A percentile compares a stretch with the other conserved stretches of the same genome.
phyloP scores from a whole-genome alignment of 805 yeast species.

The Phaffomyces antillensis region DNA sequence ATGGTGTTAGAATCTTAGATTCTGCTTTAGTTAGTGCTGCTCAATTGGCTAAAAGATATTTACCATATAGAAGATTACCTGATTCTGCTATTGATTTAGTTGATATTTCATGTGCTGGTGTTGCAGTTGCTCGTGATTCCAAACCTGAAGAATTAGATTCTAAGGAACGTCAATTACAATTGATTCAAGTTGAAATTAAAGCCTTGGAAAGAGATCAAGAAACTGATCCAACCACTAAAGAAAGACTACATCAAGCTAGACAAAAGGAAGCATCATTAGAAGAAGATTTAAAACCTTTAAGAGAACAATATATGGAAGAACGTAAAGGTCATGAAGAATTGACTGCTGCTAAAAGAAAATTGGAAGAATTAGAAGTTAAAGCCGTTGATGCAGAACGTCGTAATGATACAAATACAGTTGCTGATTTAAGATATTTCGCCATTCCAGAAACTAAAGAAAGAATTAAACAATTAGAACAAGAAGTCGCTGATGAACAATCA shows the following conservation, averaged over 20 bases:
- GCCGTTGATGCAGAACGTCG: slow-evolving; percentile 97
- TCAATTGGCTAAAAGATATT: slow-evolving; percentile 86
- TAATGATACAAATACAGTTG: slow-evolving; percentile 88
- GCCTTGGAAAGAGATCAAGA: slow-evolving; percentile 95
- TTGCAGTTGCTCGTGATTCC: slow-evolving; percentile 97
- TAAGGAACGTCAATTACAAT: slow-evolving; percentile 85
- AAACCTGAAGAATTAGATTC: slow-evolving; percentile 95
- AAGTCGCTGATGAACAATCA: slow-evolving; percentile 71
- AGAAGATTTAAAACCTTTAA: slow-evolving; percentile 77
- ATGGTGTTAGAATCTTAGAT: slow-evolving; percentile 93
- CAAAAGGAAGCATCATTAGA: slow-evolving; percentile 76
- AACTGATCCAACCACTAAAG: slow-evolving; percentile 75
- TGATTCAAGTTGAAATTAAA: slow-evolving; percentile 90
- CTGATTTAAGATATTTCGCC: slow-evolving; percentile 94
- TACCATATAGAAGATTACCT: slow-evolving; percentile 92
- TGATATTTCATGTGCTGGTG: slow-evolving; percentile 95
- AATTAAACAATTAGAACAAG: slow-evolving; percentile 66
- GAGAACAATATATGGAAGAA: slow-evolving; percentile 81
- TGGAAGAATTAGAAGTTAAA: slow-evolving; percentile 88
- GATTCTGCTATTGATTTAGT: slow-evolving; percentile 95
- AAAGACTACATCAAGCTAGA: slow-evolving; percentile 73
- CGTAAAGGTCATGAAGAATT: slow-evolving; percentile 87
- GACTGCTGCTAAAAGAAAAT: slow-evolving; percentile 79
- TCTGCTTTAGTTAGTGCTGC: slow-evolving; percentile 93
- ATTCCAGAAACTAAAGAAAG: slow-evolving; percentile 84